Evolutionary conservation across 768 basidiomycete genomes (phyloP).

Genomic region (Mycena galopus): DNA sequence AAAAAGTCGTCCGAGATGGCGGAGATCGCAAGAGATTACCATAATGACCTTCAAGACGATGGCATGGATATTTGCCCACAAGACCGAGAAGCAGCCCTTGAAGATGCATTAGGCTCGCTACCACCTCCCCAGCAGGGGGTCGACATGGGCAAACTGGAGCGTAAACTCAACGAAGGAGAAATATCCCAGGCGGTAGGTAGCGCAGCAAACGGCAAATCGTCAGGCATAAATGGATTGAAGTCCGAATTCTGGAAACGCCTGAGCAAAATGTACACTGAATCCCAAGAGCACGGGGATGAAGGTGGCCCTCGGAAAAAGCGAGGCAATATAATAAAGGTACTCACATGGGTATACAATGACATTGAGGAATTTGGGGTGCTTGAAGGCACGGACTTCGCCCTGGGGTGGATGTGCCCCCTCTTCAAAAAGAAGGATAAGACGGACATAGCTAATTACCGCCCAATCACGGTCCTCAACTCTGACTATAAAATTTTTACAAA

Average conservation of each 20-base stretch:
- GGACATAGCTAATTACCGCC: not conserved
- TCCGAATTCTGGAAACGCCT: constrained; percentile 20
- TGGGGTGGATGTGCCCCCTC: not conserved
- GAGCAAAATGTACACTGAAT: not conserved
- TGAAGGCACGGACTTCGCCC: not conserved
- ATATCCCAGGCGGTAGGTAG: not conserved
- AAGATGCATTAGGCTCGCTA: not conserved
- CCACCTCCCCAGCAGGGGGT: not conserved
- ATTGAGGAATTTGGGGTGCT: not conserved
- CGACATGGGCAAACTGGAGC: not conserved
- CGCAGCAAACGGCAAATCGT: not conserved
- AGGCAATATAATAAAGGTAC: not conserved
- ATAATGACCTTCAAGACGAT: constrained; percentile 16
- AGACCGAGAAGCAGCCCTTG: not conserved
- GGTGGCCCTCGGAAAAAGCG: not conserved
- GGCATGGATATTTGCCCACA: not conserved
- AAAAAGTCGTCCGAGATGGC: constrained; percentile 17
- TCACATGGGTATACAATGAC: constrained; percentile 4
- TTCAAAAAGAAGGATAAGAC: not conserved
- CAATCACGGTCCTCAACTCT: not conserved
- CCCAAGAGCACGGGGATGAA: not conserved
- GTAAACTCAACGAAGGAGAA: not conserved
- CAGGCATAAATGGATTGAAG: constrained; percentile 10
- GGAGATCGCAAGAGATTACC: constrained; percentile 18
- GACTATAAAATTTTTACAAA: constrained; percentile 37